Evolutionary conservation across 1,139 yeast species (phyloP).

Genomic region (Yamadazyma trypodendri): DNA sequence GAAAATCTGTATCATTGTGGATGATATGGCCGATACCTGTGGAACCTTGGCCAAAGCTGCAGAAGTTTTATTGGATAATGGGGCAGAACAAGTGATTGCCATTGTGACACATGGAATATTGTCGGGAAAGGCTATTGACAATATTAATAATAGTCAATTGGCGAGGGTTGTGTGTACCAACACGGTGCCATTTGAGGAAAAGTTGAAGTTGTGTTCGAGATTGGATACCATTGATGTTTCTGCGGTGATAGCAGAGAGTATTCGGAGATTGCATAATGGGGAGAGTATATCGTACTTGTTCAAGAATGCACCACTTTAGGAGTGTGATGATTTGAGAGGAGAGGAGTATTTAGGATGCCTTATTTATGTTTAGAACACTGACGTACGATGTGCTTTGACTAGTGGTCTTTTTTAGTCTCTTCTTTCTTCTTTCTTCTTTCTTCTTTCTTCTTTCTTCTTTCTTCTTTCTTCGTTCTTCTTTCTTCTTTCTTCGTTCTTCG

Average conservation of each 20-base stretch:
- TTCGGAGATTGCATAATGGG: constrained; percentile 80
- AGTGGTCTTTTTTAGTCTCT: too few relatives aligned
- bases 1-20: constrained; percentile 69
- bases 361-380: too few relatives aligned
- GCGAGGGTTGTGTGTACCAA: constrained; percentile 71
- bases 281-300: constrained; percentile 78
- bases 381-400: too few relatives aligned
- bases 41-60: constrained; percentile 80
- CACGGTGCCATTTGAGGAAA: constrained; percentile 67
- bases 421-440: too few relatives aligned
- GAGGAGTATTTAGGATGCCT: too few relatives aligned
- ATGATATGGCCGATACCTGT: constrained; percentile 86
- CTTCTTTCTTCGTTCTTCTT: too few relatives aligned
- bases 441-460: too few relatives aligned
- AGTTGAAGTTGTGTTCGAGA: constrained; percentile 47
- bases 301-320: constrained; percentile 41
- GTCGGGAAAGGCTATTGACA: constrained; percentile 67
- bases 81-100: constrained; percentile 74
- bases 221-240: constrained; percentile 70
- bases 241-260: constrained; percentile 75
- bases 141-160: constrained; percentile 55
- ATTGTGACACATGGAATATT: constrained; percentile 81
- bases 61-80: constrained; percentile 55
- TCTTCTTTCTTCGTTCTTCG: too few relatives aligned
- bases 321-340: too few relatives aligned